Base-by-base conservation (phyloP, 129 eudicot genomes). In the Arctium minus region DNA sequence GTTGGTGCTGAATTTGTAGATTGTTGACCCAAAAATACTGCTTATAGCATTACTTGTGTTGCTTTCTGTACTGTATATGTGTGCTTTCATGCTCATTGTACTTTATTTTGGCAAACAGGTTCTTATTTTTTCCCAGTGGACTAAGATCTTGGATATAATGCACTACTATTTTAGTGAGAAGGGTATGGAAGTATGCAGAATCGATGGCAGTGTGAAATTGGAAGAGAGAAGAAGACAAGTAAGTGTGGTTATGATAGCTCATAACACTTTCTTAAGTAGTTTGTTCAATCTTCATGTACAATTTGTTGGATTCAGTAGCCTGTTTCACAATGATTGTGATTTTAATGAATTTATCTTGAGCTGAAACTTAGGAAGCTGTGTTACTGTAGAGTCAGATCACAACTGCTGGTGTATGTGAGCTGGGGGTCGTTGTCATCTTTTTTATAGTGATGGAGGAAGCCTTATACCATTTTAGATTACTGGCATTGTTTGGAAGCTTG, bases 111-210 rank as follows among this genome's bases (percentile, higher is more conserved):
- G 70, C 33, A 50, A 50, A 75, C 91, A 96, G 97, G 99, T 96
- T 60, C 84, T 96, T 56, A 86, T 96, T 31, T 96, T 96, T 85
- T 96, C 99, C 33, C 99, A 96, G 82, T 91, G 95, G 95, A 96
- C 99, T 39, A 96, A 90, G 80, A 62, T 96, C 18, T 73, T 96
- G 85, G 98, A 96, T 88, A 88, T 96, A 79, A 93, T 96, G 92
- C 92, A 96, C 79, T 96, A 93, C 87, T 96, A 96, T 82, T 89
- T 96, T 27, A 88, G 90, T 39, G 98, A 93, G 81, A 93, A 83
- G 74, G 96, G 94, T 44, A 78, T 87, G 60, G 81, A 88, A 74
- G 96, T 96, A 62, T 96, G 99, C 86, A 86, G 99, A 84, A 96
- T 96, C 84, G 99, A 96, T 82, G 99, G 99, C 62, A 78, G 8